These are phyloP conservation scores for Trichoderma asperellum DNA, from an alignment of 2,329 filamentous ascomycete genomes.

Conservation along the genomic window DNA sequence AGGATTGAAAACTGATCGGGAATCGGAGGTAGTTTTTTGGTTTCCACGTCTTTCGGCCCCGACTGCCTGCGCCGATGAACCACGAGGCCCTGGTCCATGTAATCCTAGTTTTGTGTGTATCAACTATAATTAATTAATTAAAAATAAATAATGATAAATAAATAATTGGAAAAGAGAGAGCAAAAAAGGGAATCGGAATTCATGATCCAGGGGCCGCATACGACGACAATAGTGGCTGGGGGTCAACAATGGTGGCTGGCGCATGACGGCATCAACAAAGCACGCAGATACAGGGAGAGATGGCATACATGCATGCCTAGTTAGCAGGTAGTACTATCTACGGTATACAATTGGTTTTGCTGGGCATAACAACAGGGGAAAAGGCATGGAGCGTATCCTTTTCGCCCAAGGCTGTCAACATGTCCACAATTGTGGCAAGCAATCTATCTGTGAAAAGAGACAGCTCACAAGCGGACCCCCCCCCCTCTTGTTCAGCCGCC, in stretches of 20 bases:
- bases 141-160: neutral
- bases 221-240: neutral
- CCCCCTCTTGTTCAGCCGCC: neutral
- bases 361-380: neutral
- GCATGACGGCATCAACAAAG: neutral
- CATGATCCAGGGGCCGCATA: neutral
- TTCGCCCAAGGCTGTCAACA: neutral
- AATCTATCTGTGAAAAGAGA: neutral
- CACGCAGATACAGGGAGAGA: neutral
- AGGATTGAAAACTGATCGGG: neutral
- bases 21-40: neutral
- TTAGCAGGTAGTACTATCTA: no score
- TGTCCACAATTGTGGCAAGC: neutral
- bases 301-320: no score
- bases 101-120: neutral
- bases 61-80: slow-evolving; percentile 12
- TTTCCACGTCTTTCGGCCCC: neutral
- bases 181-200: neutral
- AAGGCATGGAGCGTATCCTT: neutral
- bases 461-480: neutral
- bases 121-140: neutral
- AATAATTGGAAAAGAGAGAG: neutral
- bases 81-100: neutral
- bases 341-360: no score
- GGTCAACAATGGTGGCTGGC: neutral